These are phyloP conservation scores for Heritiera fomes DNA, from an alignment of 345 rosid species.

Conservation along the genomic window DNA sequence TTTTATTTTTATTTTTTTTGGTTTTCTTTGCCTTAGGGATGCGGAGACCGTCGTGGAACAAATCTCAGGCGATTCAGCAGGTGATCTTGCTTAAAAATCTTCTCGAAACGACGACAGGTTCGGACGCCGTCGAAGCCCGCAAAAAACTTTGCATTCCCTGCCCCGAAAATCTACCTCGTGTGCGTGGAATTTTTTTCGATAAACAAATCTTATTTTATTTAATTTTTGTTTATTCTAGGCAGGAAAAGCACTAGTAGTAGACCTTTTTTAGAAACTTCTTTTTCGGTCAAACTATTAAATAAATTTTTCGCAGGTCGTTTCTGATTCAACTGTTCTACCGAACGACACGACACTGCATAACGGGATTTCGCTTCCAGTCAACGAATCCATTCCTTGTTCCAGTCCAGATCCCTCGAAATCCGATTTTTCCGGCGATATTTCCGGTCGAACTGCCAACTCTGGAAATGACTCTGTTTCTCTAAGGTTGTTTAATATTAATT, in stretches of 20 bases:
- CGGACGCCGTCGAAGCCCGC: conserved; percentile 30
- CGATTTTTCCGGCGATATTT: conserved; percentile 18
- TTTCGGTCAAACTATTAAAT: conserved; percentile 11
- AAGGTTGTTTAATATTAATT: conserved; percentile 22
- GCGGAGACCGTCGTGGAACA: conserved; percentile 61
- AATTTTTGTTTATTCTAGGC: conserved; percentile 3
- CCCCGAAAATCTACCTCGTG: conserved; percentile 23
- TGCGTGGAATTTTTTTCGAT: conserved; percentile 16
- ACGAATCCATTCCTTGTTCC: conserved; percentile 20
- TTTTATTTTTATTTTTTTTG: not conserved
- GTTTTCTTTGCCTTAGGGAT: conserved; percentile 38
- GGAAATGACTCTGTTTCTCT: conserved; percentile 33
- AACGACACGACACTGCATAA: conserved; percentile 26
- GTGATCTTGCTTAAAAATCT: conserved; percentile 49
- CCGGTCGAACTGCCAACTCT: conserved; percentile 14
- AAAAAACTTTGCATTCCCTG: conserved; percentile 32
- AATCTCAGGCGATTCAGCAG: conserved; percentile 61
- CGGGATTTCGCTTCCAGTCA: conserved; percentile 19
- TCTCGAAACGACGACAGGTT: conserved; percentile 38
- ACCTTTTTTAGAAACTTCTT: not conserved
- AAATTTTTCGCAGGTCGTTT: conserved; percentile 30
- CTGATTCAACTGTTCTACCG: conserved; percentile 31
- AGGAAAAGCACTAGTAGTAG: not conserved
- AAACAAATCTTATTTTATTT: not conserved
- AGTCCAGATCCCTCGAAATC: conserved; percentile 27